Percentiles rank a stretch among this genome's conserved stretches.
Conservation (phyloP, 2,329 filamentous ascomycete genomes). For the Ophiocordyceps camponoti-rufipedis region DNA sequence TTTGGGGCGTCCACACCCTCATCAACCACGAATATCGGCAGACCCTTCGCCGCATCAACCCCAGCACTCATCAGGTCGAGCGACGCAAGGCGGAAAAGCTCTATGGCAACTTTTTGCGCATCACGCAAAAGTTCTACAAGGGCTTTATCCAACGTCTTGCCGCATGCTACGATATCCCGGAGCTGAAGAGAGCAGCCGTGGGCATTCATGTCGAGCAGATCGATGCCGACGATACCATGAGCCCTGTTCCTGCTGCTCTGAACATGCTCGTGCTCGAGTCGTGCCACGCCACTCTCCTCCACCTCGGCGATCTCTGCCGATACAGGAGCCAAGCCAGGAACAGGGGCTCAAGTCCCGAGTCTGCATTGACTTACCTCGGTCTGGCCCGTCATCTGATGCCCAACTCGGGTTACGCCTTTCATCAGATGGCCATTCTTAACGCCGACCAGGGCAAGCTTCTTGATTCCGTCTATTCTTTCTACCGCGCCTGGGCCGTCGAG, state of each 20-base stretch:
- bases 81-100: conserved; percentile 65
- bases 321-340: conserved; percentile 62
- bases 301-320: conserved; percentile 74
- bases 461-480: conserved; percentile 75
- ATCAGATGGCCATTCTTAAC: conserved; percentile 79
- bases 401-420: conserved; percentile 63
- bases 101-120: conserved; percentile 73
- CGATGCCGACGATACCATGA: conserved; percentile 22
- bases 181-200: conserved; percentile 24
- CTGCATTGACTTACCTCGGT: conserved; percentile 67
- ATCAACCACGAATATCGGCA: conserved; percentile 67
- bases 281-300: conserved; percentile 69
- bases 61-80: conserved; percentile 35
- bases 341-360: conserved; percentile 60
- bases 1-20: conserved; percentile 65
- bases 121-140: conserved; percentile 75
- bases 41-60: conserved; percentile 37
- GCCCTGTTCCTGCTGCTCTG: conserved; percentile 28
- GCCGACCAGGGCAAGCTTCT: conserved; percentile 64
- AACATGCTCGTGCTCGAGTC: conserved; percentile 47
- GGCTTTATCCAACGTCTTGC: conserved; percentile 66
- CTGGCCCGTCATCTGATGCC: conserved; percentile 67
- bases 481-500: conserved; percentile 59
- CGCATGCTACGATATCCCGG: conserved; percentile 34
- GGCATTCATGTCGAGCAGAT: conserved; percentile 24